Percentiles rank a stretch among this genome's conserved stretches.
phyloP scores from a whole-genome alignment of 139 green algal genomes.

The Haematococcus lacustris region DNA sequence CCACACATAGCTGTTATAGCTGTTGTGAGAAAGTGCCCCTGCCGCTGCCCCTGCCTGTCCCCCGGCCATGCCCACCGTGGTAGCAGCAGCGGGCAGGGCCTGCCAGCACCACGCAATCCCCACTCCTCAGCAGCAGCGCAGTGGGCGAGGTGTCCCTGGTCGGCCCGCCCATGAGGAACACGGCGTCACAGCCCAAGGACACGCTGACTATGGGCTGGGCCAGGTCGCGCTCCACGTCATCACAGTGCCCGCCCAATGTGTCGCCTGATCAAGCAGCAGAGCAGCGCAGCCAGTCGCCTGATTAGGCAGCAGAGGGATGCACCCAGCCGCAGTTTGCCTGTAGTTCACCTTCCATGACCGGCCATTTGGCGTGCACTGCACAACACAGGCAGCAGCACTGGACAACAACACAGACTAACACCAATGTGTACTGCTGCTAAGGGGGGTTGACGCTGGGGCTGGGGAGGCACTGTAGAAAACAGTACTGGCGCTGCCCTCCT shows the following conservation, averaged over 20 bases:
- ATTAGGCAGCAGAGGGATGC: not conserved
- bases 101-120: conserved; percentile 75
- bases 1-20: not conserved
- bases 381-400: not conserved
- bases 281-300: not conserved
- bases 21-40: not conserved
- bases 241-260: conserved; percentile 75
- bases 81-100: not conserved
- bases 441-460: not conserved
- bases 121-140: conserved; percentile 68
- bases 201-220: conserved; percentile 75
- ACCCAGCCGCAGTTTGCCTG: not conserved
- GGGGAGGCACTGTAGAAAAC: not conserved
- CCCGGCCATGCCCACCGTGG: conserved; percentile 2
- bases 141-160: conserved; percentile 49
- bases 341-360: not conserved
- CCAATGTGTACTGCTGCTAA: not conserved
- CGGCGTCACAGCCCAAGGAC: conserved; percentile 69
- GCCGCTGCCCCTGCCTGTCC: not conserved
- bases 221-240: conserved; percentile 80
- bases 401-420: not conserved
- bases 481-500: not conserved
- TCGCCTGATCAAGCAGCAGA: conserved; percentile 52
- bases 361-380: not conserved
- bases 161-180: conserved; percentile 79